Conservation (phyloP, 2,329 filamentous ascomycete species). For the Talaromyces sp. region DNA sequence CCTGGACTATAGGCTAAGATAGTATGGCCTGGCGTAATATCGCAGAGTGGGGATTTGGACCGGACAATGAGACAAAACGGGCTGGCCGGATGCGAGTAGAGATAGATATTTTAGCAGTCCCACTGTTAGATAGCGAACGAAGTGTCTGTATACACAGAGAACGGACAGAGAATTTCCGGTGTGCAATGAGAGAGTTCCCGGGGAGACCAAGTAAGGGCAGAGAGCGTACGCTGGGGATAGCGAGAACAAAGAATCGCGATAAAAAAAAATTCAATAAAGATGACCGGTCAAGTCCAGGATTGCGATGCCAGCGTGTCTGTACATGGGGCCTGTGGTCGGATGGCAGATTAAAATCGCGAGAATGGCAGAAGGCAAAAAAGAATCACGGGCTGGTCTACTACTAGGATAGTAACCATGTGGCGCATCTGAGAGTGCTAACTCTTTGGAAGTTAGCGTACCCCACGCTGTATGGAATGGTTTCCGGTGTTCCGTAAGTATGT, state of each 20-base stretch:
- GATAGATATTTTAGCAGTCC: background rate
- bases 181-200: background rate
- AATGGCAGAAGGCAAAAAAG: background rate
- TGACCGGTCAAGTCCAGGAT: background rate
- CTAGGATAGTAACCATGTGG: background rate
- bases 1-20: background rate
- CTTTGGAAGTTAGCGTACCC: background rate
- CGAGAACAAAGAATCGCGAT: background rate
- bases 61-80: constrained; percentile 3
- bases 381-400: background rate
- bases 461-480: background rate
- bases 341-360: background rate
- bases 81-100: background rate
- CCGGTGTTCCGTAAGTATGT: background rate
- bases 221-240: background rate
- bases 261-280: background rate
- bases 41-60: background rate
- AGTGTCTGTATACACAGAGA: background rate
- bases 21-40: background rate
- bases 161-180: background rate
- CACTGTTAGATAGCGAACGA: background rate
- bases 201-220: constrained; percentile 4
- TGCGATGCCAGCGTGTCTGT: background rate
- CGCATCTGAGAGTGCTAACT: background rate
- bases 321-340: background rate